Evolutionary conservation across 345 rosid genomes (phyloP), one percentile per base, ranked within the genome.

Genomic region (Pseudoturritis turrita): DNA sequence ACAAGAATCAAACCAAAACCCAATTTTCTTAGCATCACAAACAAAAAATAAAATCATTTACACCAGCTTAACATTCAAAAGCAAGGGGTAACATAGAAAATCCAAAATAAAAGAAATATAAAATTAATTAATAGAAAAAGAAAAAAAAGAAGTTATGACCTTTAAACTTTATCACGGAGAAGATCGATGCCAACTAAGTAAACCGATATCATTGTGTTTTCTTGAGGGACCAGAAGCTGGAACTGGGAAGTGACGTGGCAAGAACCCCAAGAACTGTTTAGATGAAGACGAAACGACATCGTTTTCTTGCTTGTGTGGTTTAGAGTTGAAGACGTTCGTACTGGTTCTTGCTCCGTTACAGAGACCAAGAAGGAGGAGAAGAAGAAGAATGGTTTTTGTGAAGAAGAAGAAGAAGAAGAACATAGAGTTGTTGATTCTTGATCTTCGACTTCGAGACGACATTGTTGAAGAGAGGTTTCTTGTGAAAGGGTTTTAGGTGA

Each of bases 181-280:
- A 80, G 71, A 86, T 58, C 73, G 55, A 22, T 58, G 55, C 65
- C 75, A 76, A 85, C 57, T 64, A 41, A 55, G 64, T 71, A 86
- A 83, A 77, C 98, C 98, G 73, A 93, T 85, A 67, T 75, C 94
- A 73, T 93, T 93, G 80, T 93, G 97, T 76, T 87, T 89, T 81
- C 96, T 85, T 14, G 98, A 93, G 41, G 98, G 98, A 63, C 97
- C 97, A 36, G 98, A 93, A 62, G 88, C 76, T 47, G 92, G 98
- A 46, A 90, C 79, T 0, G 97, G 98, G 6, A 90, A 80, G 75
- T 85, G 90, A 62, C 86, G 90, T 15, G 97, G 98, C 79, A 93
- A 81, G 85, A 80, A 89, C 46, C 89, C 90, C 58, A 80, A 55
- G 68, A 71, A 77, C 80, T 71, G 75, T 55, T 41, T 8, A 31